Percentiles rank a stretch among this genome's conserved stretches.
phyloP scores from a whole-genome alignment of 2,329 filamentous ascomycete species.

The Aspergillus awamori region DNA sequence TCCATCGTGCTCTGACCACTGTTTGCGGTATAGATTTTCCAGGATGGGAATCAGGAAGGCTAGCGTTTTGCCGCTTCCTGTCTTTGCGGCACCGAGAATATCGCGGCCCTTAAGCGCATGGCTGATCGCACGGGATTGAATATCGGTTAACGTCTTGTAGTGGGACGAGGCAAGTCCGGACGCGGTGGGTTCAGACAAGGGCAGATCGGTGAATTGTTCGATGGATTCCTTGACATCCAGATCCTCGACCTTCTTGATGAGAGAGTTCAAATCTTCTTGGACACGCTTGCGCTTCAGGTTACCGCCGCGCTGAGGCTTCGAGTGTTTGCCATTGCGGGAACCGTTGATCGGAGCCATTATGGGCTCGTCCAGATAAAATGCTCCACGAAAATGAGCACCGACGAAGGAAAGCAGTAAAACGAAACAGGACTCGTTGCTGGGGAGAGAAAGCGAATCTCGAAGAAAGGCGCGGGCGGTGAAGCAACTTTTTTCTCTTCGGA shows the following conservation, averaged over 20 bases:
- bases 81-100: slow-evolving; percentile 92
- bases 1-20: slow-evolving; percentile 89
- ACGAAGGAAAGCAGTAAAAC: not conserved
- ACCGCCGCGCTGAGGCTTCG: slow-evolving; percentile 32
- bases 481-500: slow-evolving; percentile 34
- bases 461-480: slow-evolving; percentile 25
- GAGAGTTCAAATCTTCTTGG: slow-evolving; percentile 46
- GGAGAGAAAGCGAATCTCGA: slow-evolving; percentile 11
- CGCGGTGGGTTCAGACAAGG: slow-evolving; percentile 78
- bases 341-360: slow-evolving; percentile 39
- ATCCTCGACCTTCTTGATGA: slow-evolving; percentile 48
- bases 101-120: slow-evolving; percentile 82
- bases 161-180: slow-evolving; percentile 82
- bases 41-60: slow-evolving; percentile 90
- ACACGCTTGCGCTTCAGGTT: slow-evolving; percentile 52
- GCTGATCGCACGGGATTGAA: slow-evolving; percentile 87
- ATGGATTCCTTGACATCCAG: slow-evolving; percentile 53
- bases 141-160: slow-evolving; percentile 87
- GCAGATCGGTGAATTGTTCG: slow-evolving; percentile 78
- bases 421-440: slow-evolving; percentile 6
- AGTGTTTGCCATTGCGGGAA: slow-evolving; percentile 32
- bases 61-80: slow-evolving; percentile 91
- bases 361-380: slow-evolving; percentile 5
- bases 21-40: slow-evolving; percentile 85
- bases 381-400: not conserved